Conservation (phyloP, 192 early-diverging fungal species). For the Glomus cerebriforme region DNA sequence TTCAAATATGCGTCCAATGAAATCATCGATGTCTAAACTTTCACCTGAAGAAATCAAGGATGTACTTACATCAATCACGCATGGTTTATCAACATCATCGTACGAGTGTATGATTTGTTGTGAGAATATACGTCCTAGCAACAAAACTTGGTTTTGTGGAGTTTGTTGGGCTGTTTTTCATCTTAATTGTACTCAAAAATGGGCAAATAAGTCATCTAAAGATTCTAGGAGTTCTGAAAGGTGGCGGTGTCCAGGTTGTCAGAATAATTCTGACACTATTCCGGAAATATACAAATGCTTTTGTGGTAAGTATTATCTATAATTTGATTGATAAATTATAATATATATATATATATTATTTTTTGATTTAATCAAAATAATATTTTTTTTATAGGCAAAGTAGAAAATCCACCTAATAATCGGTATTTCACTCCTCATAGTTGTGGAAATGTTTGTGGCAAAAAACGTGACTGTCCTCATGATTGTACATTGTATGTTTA, state of each 20-base stretch:
- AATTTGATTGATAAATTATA: neutral
- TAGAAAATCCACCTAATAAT: slow-evolving; percentile 64
- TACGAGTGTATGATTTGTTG: slow-evolving; percentile 99
- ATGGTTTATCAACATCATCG: slow-evolving; percentile 62
- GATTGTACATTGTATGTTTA: slow-evolving; percentile 64
- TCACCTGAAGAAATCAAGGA: slow-evolving; percentile 47
- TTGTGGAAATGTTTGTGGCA: slow-evolving; percentile 81
- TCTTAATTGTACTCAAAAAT: slow-evolving; percentile 78
- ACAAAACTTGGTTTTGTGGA: slow-evolving; percentile 85
- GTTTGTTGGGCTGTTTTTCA: slow-evolving; percentile 92
- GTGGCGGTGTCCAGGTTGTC: slow-evolving; percentile 96
- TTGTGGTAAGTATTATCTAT: slow-evolving; percentile 60
- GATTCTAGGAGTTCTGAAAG: slow-evolving; percentile 33
- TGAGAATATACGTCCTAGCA: slow-evolving; percentile 71
- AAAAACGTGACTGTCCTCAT: slow-evolving; percentile 70
- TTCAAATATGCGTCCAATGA: neutral
- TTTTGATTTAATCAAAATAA: neutral
- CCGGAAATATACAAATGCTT: slow-evolving; percentile 85
- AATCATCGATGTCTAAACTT: slow-evolving; percentile 14
- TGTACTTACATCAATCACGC: slow-evolving; percentile 63
- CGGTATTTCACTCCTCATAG: slow-evolving; percentile 77
- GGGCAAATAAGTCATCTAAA: slow-evolving; percentile 64
- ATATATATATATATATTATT: neutral
- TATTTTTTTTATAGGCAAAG: slow-evolving; percentile 44
- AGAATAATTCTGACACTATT: slow-evolving; percentile 62